phyloP scores from a whole-genome alignment of 176 grass and related monocot genomes.

The Saccharum spontaneum region DNA sequence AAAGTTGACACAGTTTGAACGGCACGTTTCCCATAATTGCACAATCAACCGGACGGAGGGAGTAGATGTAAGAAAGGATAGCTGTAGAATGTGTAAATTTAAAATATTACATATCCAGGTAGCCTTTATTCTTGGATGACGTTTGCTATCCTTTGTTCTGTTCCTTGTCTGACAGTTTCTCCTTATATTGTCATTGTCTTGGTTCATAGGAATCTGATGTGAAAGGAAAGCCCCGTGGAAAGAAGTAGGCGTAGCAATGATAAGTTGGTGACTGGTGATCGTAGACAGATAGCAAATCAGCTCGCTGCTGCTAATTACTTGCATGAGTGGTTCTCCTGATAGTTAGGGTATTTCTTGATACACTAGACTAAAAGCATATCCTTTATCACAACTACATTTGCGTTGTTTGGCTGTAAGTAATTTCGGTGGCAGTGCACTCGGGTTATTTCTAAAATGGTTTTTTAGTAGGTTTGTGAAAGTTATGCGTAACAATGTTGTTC shows the following conservation, averaged over 20 bases:
- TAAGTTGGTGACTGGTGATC: neutral
- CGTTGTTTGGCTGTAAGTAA: constrained; percentile 2
- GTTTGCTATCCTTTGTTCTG: neutral
- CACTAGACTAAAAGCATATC: neutral
- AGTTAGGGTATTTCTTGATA: constrained; percentile 16
- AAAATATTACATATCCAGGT: neutral
- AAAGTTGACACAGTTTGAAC: too few relatives aligned
- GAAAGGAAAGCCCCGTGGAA: constrained; percentile 90
- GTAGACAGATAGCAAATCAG: constrained; percentile 7
- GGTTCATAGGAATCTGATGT: constrained; percentile 74
- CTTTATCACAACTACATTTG: constrained; percentile 12
- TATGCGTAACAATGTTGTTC: neutral
- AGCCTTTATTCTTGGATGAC: constrained; percentile 7
- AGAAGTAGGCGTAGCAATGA: constrained; percentile 32
- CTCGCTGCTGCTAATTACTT: constrained; percentile 7
- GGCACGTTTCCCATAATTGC: too few relatives aligned
- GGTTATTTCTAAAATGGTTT: neutral
- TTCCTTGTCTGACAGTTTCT: neutral
- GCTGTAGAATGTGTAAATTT: neutral
- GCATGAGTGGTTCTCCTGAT: neutral
- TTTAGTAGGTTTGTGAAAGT: neutral
- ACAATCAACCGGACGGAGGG: too few relatives aligned
- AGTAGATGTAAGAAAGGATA: neutral
- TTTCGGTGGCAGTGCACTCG: neutral
- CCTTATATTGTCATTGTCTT: constrained; percentile 5